Percentiles rank a stretch among this genome's conserved stretches.
Conservation (phyloP, 345 rosid genomes). For the Sonneratia alba region DNA sequence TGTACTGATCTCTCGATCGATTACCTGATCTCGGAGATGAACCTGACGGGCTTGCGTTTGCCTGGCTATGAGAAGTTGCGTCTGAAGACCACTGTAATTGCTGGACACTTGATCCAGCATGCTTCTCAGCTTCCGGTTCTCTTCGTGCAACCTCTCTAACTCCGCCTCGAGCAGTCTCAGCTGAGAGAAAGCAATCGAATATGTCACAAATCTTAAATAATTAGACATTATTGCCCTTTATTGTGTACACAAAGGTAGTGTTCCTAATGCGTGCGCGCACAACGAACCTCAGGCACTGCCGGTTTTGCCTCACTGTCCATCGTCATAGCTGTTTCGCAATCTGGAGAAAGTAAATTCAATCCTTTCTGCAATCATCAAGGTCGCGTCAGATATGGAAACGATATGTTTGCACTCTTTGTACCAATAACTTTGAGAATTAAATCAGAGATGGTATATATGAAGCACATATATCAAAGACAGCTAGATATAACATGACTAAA, state of each 20-base stretch:
- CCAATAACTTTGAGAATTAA: too few species aligned
- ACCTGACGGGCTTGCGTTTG: slow-evolving; percentile 32
- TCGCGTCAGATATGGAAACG: not conserved
- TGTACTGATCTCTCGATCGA: not conserved
- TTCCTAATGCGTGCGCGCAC: not conserved
- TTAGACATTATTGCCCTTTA: not conserved
- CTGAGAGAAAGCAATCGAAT: slow-evolving; percentile 16
- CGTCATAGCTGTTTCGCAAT: slow-evolving; percentile 29
- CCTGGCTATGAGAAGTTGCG: slow-evolving; percentile 49
- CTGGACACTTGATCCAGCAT: slow-evolving; percentile 51
- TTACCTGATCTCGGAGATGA: slow-evolving; percentile 32
- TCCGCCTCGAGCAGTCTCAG: slow-evolving; percentile 32
- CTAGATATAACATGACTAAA: not conserved
- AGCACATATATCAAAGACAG: too few species aligned
- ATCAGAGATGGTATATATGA: not conserved
- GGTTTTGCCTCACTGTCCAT: slow-evolving; percentile 22
- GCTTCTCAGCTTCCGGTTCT: slow-evolving; percentile 54
- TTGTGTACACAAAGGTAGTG: not conserved
- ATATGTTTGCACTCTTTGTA: not conserved
- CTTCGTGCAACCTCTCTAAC: slow-evolving; percentile 50
- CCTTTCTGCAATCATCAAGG: slow-evolving; percentile 31
- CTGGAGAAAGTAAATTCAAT: slow-evolving; percentile 36
- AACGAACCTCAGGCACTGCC: too few species aligned
- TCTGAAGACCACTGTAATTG: slow-evolving; percentile 49
- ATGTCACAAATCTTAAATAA: not conserved